These are phyloP conservation scores for Blumeriella jaapii DNA, from an alignment of 2,329 filamentous ascomycete genomes.

Conservation along the genomic window DNA sequence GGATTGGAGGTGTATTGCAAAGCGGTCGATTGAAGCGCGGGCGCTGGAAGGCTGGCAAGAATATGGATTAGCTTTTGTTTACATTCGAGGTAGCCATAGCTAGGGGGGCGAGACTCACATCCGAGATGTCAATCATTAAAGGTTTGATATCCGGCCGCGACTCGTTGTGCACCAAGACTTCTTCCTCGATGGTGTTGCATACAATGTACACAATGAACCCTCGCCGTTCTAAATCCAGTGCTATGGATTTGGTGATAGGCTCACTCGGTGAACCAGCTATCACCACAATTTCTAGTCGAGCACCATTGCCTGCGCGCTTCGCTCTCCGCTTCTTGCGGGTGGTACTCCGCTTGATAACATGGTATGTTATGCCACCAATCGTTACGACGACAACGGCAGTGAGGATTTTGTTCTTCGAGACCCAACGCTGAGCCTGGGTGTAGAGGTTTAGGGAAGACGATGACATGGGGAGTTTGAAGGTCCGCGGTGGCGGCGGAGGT, in stretches of 20 bases:
- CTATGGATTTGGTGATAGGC: constrained; percentile 71
- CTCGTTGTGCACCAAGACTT: constrained; percentile 64
- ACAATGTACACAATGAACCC: constrained; percentile 92
- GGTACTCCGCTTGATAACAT: constrained; percentile 41
- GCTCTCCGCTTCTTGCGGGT: constrained; percentile 58
- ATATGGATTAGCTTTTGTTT: constrained; percentile 7
- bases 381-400: constrained; percentile 61
- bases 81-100: neutral
- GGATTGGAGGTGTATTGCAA: constrained; percentile 57
- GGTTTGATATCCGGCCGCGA: constrained; percentile 73
- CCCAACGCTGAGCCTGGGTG: constrained; percentile 58
- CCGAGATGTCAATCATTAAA: constrained; percentile 70
- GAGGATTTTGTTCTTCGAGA: constrained; percentile 59
- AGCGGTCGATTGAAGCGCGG: constrained; percentile 58
- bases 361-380: constrained; percentile 51
- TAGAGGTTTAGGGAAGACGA: constrained; percentile 24
- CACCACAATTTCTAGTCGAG: constrained; percentile 75
- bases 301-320: constrained; percentile 68
- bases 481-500: constrained; percentile 29
- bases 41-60: constrained; percentile 50
- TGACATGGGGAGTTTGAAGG: constrained; percentile 28
- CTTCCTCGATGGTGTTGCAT: constrained; percentile 75
- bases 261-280: constrained; percentile 81
- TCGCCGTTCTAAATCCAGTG: constrained; percentile 76
- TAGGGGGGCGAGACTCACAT: constrained; percentile 40